Evolutionary conservation across 306 rosid genomes (phyloP).

Genomic region (Astragalus membranaceus): DNA sequence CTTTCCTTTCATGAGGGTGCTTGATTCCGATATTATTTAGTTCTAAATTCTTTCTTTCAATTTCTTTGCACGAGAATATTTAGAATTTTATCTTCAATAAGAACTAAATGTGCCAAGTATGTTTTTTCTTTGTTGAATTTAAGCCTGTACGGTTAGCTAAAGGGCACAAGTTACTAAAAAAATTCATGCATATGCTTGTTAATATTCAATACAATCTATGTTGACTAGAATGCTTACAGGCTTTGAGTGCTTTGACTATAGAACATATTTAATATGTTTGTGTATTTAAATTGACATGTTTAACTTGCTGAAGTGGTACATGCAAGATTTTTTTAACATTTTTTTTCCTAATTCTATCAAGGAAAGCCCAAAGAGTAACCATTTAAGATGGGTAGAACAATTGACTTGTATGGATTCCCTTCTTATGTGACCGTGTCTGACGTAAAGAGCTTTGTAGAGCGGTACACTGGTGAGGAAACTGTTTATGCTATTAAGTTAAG

Average conservation of each 20-base stretch:
- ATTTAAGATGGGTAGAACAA: conserved; percentile 22
- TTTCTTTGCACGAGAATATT: neutral
- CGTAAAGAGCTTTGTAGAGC: conserved; percentile 47
- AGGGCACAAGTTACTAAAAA: neutral
- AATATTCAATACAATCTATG: neutral
- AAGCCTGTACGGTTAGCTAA: neutral
- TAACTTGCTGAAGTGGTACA: too few species aligned
- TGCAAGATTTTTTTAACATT: too few species aligned
- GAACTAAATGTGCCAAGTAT: neutral
- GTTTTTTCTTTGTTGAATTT: neutral
- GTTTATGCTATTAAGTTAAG: conserved; percentile 49
- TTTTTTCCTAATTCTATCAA: neutral
- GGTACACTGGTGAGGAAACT: conserved; percentile 44
- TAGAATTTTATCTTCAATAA: neutral
- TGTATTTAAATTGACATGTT: neutral
- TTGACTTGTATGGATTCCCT: conserved; percentile 68
- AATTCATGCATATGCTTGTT: neutral
- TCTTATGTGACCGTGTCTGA: neutral
- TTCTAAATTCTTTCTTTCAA: neutral
- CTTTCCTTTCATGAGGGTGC: neutral
- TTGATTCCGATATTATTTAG: neutral
- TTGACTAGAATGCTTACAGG: neutral
- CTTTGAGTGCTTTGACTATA: neutral
- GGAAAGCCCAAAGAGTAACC: conserved; percentile 5
- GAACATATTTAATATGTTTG: neutral